Base-by-base conservation (phyloP, 768 basidiomycete genomes). In the Auriscalpium vulgare region DNA sequence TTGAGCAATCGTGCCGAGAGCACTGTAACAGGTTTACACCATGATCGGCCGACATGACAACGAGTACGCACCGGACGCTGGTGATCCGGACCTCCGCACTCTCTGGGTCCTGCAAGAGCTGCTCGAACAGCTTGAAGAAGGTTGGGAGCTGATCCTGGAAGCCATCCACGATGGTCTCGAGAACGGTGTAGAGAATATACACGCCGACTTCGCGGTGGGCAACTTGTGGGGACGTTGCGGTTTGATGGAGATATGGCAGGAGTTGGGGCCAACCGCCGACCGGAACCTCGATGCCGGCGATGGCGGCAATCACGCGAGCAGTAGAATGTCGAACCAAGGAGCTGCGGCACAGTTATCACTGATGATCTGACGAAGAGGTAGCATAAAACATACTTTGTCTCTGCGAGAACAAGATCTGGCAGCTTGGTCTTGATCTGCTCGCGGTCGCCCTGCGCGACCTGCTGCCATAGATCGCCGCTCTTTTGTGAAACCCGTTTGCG, bases 1-100 rank as follows among this genome's bases (percentile, higher is more conserved):
- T 69, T 95, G 92, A 19, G 95, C 90, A 51, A 99, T 81, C 57
- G 91, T 86, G 54, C 95, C 94, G 40, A 98, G 73, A n/a, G 91
- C 85, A 57, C 92, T 87, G 50, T 13, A 36, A 43, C 54, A 37
- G 14, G 6, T 54, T 37, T 37, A 35, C 16, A 34, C 3, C 9
- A 5, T 4, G 3, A 21, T 47, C 1, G 17, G 35, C 40, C 47
- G 36, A 19, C 8, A 10, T 23, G 46, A 43, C 14, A 14, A 46
- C 4, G 19, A 43, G 17, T 17, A 64, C 77, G 48, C 66, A 88
- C 87, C 85, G 76, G 57, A 95, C 86, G 38, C 94, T 91, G 34
- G 88, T 95, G 48, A 97, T 85, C 58, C 94, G 80, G 58, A 98
- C 93, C 64, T 92, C 91, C 47, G 87, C 75, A 61, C 89, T 95